Conservation (phyloP, 352 stramenopile species). For the Globisporangium apiculatum region DNA sequence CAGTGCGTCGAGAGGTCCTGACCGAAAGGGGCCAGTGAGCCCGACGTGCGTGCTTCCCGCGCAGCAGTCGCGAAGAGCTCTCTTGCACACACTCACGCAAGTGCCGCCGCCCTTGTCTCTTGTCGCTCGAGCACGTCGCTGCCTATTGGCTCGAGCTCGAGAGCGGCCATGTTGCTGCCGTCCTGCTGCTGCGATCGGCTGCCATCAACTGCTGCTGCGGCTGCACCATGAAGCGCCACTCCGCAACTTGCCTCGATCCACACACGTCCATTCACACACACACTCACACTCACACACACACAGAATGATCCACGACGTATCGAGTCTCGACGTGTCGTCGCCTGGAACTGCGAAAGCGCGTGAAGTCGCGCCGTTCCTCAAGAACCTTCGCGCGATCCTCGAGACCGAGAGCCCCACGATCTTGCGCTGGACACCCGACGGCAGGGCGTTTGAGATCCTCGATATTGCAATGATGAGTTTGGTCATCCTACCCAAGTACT, state of each 20-base stretch:
- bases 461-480: slow-evolving; percentile 70
- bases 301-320: neutral
- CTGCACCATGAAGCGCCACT: neutral
- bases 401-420: slow-evolving; percentile 37
- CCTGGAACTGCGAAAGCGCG: neutral
- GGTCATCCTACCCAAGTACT: slow-evolving; percentile 76
- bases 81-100: too few relatives aligned
- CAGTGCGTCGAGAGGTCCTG: too few relatives aligned
- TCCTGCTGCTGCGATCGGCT: too few relatives aligned
- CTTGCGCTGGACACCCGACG: slow-evolving; percentile 47
- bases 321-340: neutral
- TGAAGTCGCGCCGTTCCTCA: slow-evolving; percentile 67
- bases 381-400: slow-evolving; percentile 54
- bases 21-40: neutral
- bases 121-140: too few relatives aligned
- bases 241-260: neutral
- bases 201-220: neutral
- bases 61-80: neutral
- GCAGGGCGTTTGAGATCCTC: slow-evolving; percentile 58
- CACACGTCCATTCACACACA: neutral
- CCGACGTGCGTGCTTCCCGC: neutral
- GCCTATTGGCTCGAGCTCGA: too few relatives aligned
- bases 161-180: too few relatives aligned
- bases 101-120: neutral
- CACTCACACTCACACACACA: neutral